Percentiles rank a stretch among this genome's conserved stretches.
Evolutionary conservation across 805 yeast genomes (phyloP).

Genomic region (Monosporozyma aerobia): DNA sequence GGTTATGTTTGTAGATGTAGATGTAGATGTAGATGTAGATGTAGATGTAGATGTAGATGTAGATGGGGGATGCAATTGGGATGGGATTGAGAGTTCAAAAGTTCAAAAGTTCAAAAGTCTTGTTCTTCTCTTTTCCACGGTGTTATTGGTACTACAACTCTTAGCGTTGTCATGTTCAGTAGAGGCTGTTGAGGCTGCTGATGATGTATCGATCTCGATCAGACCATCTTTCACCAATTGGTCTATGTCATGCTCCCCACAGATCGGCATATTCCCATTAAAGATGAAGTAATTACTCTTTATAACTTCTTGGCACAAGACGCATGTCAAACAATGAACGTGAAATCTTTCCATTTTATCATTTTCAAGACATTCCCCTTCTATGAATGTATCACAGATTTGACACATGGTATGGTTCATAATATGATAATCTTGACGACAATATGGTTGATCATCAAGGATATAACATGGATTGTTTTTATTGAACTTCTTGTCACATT

Average conservation of each 20-base stretch:
- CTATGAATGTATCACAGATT: constrained; percentile 66
- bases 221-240: constrained; percentile 1
- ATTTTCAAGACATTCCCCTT: constrained; percentile 83
- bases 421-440: constrained; percentile 66
- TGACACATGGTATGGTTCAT: constrained; percentile 68
- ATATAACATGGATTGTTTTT: constrained; percentile 67
- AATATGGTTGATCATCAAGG: constrained; percentile 68
- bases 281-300: constrained; percentile 40
- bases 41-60: neutral
- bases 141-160: constrained; percentile 5
- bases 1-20: neutral
- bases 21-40: no score
- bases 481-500: constrained; percentile 49
- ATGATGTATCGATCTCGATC: neutral
- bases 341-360: constrained; percentile 69
- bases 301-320: constrained; percentile 45
- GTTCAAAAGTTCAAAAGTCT: constrained; percentile 16
- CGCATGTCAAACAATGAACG: constrained; percentile 59
- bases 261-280: constrained; percentile 21
- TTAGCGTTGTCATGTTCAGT: neutral
- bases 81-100: neutral
- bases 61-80: neutral
- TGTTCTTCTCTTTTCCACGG: constrained; percentile 22
- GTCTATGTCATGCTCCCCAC: constrained; percentile 24
- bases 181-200: neutral